Evolutionary conservation across 1,284 basidiomycete species (phyloP), one percentile per base, ranked within the genome.

Genomic region (Ustilago bromivora): DNA sequence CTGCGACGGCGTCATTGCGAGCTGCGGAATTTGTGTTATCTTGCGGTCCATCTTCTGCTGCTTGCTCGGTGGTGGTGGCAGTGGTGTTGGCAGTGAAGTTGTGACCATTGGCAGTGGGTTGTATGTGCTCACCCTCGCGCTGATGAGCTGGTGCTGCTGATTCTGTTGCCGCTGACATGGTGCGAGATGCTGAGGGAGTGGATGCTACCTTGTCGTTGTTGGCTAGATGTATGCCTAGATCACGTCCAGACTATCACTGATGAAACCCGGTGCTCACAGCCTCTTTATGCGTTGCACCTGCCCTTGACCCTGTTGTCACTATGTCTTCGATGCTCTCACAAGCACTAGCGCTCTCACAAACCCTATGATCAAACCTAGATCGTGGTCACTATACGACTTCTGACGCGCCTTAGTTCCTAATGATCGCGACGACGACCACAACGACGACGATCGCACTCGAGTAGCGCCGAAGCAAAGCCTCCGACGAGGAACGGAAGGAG

Each of bases 101-200:
- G n/a, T 63, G 59, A 19, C 19, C 15, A n/a, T 19, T 41, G 13
- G 56, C n/a, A 5, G 40, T 57, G 40, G 56, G n/a, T 17, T 56
- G 54, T 5, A 41, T 11, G 7, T 17, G 34, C 10, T 36, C n/a
- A 38, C 15, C n/a, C n/a, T 46, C 43, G 43, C 43, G n/a, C 43
- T 46, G 43, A 19, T 46, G 43, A 46, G 43, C 52, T 19, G 53
- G 10, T 19, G 53, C 11, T 55, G 56, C 40, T 38, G 66, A 15
- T 38, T 61, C 59, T 49, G 66, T 58, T 46, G 59, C n/a, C 23
- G 59, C 38, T 35, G 66, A 61, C 66, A 67, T 67, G 32, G 3
- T 35, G 46, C 32, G 56, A 32, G 34, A 19, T 5, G 56, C 28
- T 57, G 56, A 17, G 36, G 41, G 41, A 4, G 56, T 57, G 5